phyloP scores from a whole-genome alignment of 2,329 filamentous ascomycete species.

The Cercospora canescens region DNA sequence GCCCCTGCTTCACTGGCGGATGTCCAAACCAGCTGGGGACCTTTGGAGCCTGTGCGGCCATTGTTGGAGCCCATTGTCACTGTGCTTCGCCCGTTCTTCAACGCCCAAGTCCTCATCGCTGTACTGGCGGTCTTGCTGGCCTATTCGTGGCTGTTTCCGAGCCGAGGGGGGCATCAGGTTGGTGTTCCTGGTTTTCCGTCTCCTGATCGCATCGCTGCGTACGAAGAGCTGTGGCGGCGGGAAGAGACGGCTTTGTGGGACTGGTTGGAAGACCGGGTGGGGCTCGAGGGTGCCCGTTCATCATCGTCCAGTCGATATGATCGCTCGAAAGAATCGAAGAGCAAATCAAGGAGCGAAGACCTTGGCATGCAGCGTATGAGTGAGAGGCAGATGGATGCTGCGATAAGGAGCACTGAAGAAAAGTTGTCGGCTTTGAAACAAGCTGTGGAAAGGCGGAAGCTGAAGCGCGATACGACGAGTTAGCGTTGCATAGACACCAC shows the following conservation, averaged over 20 bases:
- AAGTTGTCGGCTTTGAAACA: slow-evolving; percentile 74
- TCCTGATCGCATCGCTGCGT: slow-evolving; percentile 74
- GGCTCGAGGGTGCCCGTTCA: slow-evolving; percentile 58
- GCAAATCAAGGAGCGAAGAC: slow-evolving; percentile 28
- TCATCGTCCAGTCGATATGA: slow-evolving; percentile 23
- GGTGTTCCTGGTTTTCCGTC: slow-evolving; percentile 43
- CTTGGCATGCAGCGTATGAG: slow-evolving; percentile 66
- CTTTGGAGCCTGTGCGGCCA: slow-evolving; percentile 74
- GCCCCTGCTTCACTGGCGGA: slow-evolving; percentile 31
- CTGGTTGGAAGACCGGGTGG: slow-evolving; percentile 86
- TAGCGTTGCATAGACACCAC: slow-evolving; percentile 4
- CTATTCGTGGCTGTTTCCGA: slow-evolving; percentile 62
- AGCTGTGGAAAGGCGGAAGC: slow-evolving; percentile 63
- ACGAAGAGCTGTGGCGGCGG: slow-evolving; percentile 87
- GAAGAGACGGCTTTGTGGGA: slow-evolving; percentile 91
- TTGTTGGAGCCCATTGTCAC: slow-evolving; percentile 69
- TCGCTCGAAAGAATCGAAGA: slow-evolving; percentile 31
- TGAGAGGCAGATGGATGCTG: slow-evolving; percentile 77
- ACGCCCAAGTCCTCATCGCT: slow-evolving; percentile 74
- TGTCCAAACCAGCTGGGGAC: slow-evolving; percentile 64
- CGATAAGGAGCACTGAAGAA: slow-evolving; percentile 84
- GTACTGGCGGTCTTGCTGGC: slow-evolving; percentile 73
- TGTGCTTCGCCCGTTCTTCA: slow-evolving; percentile 69
- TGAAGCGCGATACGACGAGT: slow-evolving; percentile 10
- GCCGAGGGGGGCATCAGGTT: slow-evolving; percentile 36